A percentile compares a stretch with the other conserved stretches of the same genome.
Conservation (phyloP, 192 early-diverging fungal species). For the Gigaspora rosea region DNA sequence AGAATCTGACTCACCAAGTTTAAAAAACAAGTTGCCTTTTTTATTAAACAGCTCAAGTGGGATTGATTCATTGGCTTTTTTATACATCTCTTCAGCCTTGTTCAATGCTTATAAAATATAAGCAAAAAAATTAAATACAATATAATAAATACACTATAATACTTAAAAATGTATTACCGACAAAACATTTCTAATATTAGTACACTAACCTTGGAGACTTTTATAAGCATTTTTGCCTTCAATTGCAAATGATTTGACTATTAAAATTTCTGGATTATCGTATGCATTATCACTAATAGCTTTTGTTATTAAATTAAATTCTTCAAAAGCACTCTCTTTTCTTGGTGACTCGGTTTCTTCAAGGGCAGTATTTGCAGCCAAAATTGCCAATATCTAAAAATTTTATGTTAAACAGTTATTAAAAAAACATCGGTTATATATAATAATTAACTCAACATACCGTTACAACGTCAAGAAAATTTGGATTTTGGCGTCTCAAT, state of each 20-base stretch:
- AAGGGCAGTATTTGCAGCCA: background rate
- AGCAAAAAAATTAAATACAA: no score
- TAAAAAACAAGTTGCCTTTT: conserved; percentile 10
- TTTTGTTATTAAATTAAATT: conserved; percentile 7
- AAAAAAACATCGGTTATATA: no score
- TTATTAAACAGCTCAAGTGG: background rate
- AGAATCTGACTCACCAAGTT: background rate
- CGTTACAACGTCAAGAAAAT: background rate
- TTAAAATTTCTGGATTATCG: conserved; percentile 11
- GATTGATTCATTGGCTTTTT: background rate
- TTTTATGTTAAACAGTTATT: no score
- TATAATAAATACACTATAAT: no score
- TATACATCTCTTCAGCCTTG: background rate
- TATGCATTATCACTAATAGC: background rate
- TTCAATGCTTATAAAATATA: background rate
- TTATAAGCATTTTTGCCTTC: background rate
- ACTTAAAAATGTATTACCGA: no score
- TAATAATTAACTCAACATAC: no score
- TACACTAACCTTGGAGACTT: background rate
- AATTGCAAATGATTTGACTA: background rate
- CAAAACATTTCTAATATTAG: no score
- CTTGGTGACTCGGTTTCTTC: background rate
- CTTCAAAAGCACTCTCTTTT: background rate
- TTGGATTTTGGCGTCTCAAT: background rate
- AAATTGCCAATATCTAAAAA: background rate